These are phyloP conservation scores for Mangifera indica DNA, from an alignment of 345 rosid species.

Conservation along the genomic window DNA sequence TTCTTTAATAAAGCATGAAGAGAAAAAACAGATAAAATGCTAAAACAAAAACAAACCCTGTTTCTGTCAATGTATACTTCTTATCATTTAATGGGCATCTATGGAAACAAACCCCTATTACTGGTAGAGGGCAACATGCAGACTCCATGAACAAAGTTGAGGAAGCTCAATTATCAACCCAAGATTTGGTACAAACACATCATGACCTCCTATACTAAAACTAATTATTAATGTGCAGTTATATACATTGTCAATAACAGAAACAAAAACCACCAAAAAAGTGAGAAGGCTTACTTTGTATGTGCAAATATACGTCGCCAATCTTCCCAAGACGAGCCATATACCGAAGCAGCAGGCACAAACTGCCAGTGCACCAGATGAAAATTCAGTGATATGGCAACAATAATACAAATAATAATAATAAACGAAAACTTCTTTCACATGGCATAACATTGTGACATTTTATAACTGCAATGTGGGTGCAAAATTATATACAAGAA, in stretches of 20 bases:
- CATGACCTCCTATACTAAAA: background rate
- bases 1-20: background rate
- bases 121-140: background rate
- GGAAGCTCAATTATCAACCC: background rate
- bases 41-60: background rate
- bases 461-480: background rate
- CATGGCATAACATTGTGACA: background rate
- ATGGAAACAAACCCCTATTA: too few species aligned
- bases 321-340: constrained; percentile 71
- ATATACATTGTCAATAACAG: background rate
- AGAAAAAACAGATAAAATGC: background rate
- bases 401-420: background rate
- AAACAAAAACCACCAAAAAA: constrained; percentile 1
- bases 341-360: constrained; percentile 70
- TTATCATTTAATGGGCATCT: too few species aligned
- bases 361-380: constrained; percentile 39
- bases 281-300: constrained; percentile 46
- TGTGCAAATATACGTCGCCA: constrained; percentile 66
- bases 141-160: background rate
- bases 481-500: background rate
- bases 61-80: background rate
- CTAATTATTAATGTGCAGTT: background rate
- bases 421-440: background rate
- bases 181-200: background rate
- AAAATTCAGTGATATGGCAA: background rate